phyloP scores from a whole-genome alignment of 2,329 filamentous ascomycete species.

The Clonostachys sp. region DNA sequence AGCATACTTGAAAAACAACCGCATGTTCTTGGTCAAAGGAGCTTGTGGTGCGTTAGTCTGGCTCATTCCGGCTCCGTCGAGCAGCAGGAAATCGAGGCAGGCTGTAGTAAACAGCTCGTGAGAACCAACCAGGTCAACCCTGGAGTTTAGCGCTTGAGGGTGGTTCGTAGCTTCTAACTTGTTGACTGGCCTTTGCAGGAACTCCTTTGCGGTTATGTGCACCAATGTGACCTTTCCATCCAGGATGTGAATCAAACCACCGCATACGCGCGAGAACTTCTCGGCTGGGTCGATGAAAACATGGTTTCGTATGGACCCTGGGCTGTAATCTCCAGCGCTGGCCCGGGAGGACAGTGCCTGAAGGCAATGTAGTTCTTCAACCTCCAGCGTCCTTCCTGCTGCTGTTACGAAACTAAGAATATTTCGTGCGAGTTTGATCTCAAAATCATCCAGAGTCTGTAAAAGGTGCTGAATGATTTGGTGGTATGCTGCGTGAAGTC shows the following conservation, averaged over 20 bases:
- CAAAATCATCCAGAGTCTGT: background rate
- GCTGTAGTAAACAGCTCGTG: background rate
- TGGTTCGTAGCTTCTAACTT: background rate
- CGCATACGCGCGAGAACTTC: background rate
- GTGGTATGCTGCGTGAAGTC: background rate
- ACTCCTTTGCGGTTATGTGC: background rate
- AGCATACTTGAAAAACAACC: background rate
- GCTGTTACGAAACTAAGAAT: background rate
- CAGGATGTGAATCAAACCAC: background rate
- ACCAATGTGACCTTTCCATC: background rate
- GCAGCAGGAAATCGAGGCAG: background rate
- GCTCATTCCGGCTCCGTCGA: background rate
- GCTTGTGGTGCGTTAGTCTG: background rate
- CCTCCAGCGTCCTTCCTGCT: background rate
- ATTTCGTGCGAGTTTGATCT: background rate
- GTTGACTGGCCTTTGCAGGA: background rate
- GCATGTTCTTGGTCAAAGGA: background rate
- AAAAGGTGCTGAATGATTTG: background rate
- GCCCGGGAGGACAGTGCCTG: background rate
- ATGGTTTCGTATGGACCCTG: no score
- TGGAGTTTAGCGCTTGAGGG: background rate
- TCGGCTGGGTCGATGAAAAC: background rate
- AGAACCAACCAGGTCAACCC: background rate
- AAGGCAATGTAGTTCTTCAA: background rate
- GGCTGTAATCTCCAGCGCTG: background rate